Conservation (phyloP, 2,329 filamentous ascomycete genomes). For the Fusarium brevicatenulatum region DNA sequence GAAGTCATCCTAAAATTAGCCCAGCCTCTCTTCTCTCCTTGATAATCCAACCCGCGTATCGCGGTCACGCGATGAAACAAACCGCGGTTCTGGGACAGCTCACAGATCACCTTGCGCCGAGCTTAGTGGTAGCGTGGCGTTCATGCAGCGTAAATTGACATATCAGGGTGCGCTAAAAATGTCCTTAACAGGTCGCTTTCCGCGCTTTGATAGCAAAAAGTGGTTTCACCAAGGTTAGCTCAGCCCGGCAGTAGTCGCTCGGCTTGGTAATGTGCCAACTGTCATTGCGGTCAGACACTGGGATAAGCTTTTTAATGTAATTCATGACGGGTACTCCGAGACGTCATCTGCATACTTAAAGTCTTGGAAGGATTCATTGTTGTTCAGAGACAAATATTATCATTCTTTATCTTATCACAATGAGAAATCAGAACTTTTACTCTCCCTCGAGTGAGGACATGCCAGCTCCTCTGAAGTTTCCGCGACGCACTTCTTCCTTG, state of each 20-base stretch:
- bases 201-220: neutral
- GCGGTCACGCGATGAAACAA: neutral
- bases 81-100: neutral
- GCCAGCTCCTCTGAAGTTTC: neutral
- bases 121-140: neutral
- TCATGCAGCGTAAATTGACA: neutral
- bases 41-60: neutral
- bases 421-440: neutral
- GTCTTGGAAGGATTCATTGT: neutral
- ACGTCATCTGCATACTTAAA: neutral
- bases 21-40: neutral
- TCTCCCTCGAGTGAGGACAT: neutral
- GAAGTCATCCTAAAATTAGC: neutral
- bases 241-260: neutral
- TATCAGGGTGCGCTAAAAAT: neutral
- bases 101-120: neutral
- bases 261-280: neutral
- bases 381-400: neutral
- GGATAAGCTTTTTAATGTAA: too few relatives aligned
- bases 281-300: neutral
- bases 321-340: neutral
- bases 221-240: neutral
- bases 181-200: neutral
- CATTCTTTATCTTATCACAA: neutral
- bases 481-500: neutral